Evolutionary conservation across 805 yeast genomes (phyloP).

Genomic region (Wilhelminamyces savonicus): DNA sequence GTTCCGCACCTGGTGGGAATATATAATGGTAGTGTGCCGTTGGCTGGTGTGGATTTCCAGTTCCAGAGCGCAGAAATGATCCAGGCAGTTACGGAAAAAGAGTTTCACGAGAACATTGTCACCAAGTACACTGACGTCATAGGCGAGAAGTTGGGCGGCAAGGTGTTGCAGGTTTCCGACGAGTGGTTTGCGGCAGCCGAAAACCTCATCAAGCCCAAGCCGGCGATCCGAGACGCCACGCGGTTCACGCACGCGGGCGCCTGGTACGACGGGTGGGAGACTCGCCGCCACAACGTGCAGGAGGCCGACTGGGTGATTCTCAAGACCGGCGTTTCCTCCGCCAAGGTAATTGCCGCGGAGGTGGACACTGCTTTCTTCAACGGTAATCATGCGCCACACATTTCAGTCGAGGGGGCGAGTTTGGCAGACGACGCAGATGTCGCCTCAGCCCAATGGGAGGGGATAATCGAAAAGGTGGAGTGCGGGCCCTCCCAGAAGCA

Average conservation of each 20-base stretch:
- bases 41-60: too few species aligned
- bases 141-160: slow-evolving; percentile 80
- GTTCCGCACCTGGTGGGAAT: too few species aligned
- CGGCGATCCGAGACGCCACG: slow-evolving; percentile 78
- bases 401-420: slow-evolving; percentile 71
- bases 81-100: slow-evolving; percentile 14
- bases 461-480: slow-evolving; percentile 60
- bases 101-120: slow-evolving; percentile 43
- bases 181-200: slow-evolving; percentile 95
- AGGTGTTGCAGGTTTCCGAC: slow-evolving; percentile 63
- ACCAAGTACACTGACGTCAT: slow-evolving; percentile 68
- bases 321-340: slow-evolving; percentile 77
- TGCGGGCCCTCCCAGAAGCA: slow-evolving; percentile 91
- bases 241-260: slow-evolving; percentile 82
- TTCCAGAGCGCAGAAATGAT: too few species aligned
- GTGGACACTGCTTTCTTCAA: slow-evolving; percentile 90
- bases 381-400: slow-evolving; percentile 92
- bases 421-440: slow-evolving; percentile 18
- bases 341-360: slow-evolving; percentile 75
- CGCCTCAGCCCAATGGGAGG: slow-evolving; percentile 54
- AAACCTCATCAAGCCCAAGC: slow-evolving; percentile 73
- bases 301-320: slow-evolving; percentile 86
- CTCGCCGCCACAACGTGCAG: slow-evolving; percentile 83
- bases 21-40: too few species aligned
- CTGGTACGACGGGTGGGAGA: slow-evolving; percentile 99